A percentile compares a stretch with the other conserved stretches of the same genome.
phyloP scores from a whole-genome alignment of 306 rosid genomes.

The Carpinus viminea region DNA sequence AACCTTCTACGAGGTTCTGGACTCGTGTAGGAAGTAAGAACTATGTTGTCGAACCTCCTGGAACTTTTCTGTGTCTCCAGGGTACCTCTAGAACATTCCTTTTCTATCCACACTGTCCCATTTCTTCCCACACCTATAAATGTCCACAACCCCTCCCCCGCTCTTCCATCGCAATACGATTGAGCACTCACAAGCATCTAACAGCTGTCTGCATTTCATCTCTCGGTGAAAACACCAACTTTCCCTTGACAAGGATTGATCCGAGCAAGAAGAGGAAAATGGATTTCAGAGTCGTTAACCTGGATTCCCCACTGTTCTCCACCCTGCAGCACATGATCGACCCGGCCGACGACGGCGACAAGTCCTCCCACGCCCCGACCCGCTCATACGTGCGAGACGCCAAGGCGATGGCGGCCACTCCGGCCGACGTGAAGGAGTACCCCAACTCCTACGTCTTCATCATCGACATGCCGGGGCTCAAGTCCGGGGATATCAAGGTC shows the following conservation, averaged over 20 bases:
- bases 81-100: constrained; percentile 28
- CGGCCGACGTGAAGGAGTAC: constrained; percentile 79
- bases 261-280: constrained; percentile 28
- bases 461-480: constrained; percentile 91
- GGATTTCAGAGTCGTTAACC: constrained; percentile 69
- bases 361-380: constrained; percentile 58
- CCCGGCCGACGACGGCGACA: constrained; percentile 47
- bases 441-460: constrained; percentile 64
- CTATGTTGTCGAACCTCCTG: constrained; percentile 13
- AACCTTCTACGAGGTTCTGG: constrained; percentile 18
- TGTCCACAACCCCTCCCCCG: accelerated
- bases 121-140: constrained; percentile 7
- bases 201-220: not conserved
- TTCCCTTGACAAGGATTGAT: no score
- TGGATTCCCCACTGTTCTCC: constrained; percentile 63
- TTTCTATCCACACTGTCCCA: not conserved
- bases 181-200: not conserved
- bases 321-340: constrained; percentile 67
- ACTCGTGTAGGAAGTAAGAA: not conserved
- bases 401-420: constrained; percentile 85
- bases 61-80: constrained; percentile 14
- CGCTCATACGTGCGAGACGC: constrained; percentile 71
- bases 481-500: constrained; percentile 81
- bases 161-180: accelerated
- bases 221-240: not conserved